These are phyloP conservation scores for Penicillium thymicola DNA, from an alignment of 2,329 filamentous ascomycete species.

Conservation along the genomic window DNA sequence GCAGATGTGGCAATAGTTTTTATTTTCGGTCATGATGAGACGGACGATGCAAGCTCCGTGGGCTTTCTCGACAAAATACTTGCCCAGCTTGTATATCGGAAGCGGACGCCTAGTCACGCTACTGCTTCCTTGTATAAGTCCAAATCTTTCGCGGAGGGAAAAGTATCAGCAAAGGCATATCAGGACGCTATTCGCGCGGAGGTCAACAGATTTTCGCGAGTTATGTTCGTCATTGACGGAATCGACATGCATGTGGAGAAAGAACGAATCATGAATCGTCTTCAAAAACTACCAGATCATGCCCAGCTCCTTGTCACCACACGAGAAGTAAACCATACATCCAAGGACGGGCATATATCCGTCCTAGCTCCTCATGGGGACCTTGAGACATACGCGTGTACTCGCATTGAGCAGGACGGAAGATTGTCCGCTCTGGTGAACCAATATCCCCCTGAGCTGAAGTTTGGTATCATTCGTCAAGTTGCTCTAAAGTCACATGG, in stretches of 20 bases:
- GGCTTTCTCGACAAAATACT: slow-evolving; percentile 26
- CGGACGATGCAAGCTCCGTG: slow-evolving; percentile 17
- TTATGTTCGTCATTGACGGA: slow-evolving; percentile 31
- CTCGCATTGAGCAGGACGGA: slow-evolving; percentile 3
- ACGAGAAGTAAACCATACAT: slow-evolving; percentile 17
- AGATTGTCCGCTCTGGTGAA: not conserved
- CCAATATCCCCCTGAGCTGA: slow-evolving; percentile 5
- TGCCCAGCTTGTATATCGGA: slow-evolving; percentile 32
- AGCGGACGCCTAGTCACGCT: slow-evolving; percentile 23
- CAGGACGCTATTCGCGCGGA: slow-evolving; percentile 34
- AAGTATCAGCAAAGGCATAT: slow-evolving; percentile 29
- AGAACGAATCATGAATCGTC: slow-evolving; percentile 28
- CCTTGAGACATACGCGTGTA: not conserved
- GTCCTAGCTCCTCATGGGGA: not conserved
- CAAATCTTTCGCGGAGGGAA: slow-evolving; percentile 17
- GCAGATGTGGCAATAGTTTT: slow-evolving; percentile 30
- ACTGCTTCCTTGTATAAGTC: slow-evolving; percentile 26
- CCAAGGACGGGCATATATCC: slow-evolving; percentile 1
- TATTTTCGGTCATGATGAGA: slow-evolving; percentile 30
- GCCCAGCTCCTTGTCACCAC: slow-evolving; percentile 31
- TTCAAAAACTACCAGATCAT: slow-evolving; percentile 34
- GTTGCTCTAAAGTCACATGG: slow-evolving; percentile 27
- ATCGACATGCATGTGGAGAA: slow-evolving; percentile 29
- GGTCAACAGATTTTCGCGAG: slow-evolving; percentile 29
- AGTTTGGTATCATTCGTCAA: slow-evolving; percentile 13